Percentiles rank a stretch among this genome's conserved stretches.
phyloP scores from a whole-genome alignment of 306 rosid genomes.

The Citrullus colocynthis region DNA sequence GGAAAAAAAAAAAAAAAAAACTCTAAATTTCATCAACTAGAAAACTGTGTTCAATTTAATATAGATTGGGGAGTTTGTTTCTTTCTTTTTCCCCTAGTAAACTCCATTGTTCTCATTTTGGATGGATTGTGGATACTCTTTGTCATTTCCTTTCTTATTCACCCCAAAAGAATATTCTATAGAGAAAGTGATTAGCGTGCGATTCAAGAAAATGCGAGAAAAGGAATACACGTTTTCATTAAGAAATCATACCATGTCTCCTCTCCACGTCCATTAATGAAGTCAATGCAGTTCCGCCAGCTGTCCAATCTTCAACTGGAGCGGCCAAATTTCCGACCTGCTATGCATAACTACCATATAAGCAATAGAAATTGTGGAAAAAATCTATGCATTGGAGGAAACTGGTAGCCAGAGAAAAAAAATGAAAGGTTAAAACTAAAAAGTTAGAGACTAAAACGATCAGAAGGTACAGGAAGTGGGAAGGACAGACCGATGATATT shows the following conservation, averaged over 20 bases:
- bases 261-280: conserved; percentile 94
- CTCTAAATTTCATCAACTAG: background rate
- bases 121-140: background rate
- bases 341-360: background rate
- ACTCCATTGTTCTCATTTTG: background rate
- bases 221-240: background rate
- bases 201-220: background rate
- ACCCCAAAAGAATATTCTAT: background rate
- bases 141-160: background rate
- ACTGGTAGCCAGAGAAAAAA: background rate
- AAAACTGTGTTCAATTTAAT: background rate
- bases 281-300: conserved; percentile 88
- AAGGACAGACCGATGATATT: conserved; percentile 36
- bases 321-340: conserved; percentile 87
- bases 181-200: background rate
- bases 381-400: background rate
- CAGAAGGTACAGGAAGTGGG: background rate
- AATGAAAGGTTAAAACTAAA: background rate
- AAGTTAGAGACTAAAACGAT: background rate
- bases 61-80: background rate
- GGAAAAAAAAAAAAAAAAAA: too few relatives aligned
- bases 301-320: conserved; percentile 86
- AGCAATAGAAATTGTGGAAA: background rate
- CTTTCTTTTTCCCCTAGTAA: background rate
- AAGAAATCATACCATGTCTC: conserved; percentile 60